Percentiles rank a stretch among this genome's conserved stretches.
These are phyloP conservation scores for Tolypocladium ovalisporum DNA, from an alignment of 2,329 filamentous ascomycete species.

Conservation along the genomic window DNA sequence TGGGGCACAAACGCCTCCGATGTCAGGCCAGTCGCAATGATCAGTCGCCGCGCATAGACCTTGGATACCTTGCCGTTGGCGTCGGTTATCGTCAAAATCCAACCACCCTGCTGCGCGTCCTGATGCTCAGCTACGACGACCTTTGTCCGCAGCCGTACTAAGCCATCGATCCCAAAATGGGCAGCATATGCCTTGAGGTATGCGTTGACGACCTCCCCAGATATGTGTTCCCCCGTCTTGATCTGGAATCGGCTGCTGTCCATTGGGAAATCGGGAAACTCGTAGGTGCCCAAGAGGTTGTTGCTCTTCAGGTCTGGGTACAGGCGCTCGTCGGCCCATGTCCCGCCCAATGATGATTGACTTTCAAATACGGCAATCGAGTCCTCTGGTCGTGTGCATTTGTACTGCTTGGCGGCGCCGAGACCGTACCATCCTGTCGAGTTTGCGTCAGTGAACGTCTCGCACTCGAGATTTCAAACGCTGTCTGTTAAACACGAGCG, in stretches of 20 bases:
- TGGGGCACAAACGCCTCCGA: constrained; percentile 34
- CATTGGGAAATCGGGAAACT: constrained; percentile 68
- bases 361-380: constrained; percentile 48
- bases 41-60: constrained; percentile 33
- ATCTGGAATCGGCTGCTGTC: constrained; percentile 38
- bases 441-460: background rate
- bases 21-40: constrained; percentile 45
- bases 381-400: constrained; percentile 44
- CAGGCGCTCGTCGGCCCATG: constrained; percentile 56
- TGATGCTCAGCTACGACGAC: constrained; percentile 32
- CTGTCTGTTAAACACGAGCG: background rate
- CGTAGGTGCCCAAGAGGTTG: constrained; percentile 62
- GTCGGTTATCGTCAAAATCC: constrained; percentile 24
- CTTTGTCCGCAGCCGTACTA: constrained; percentile 27
- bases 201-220: constrained; percentile 32
- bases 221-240: constrained; percentile 33
- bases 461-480: background rate
- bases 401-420: constrained; percentile 49
- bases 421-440: constrained; percentile 37
- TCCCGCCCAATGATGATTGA: constrained; percentile 49
- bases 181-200: constrained; percentile 36
- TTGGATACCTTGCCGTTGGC: constrained; percentile 9
- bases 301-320: constrained; percentile 64
- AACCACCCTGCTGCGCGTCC: constrained; percentile 24
- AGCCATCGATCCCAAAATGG: constrained; percentile 27